Evolutionary conservation across 164 flowering plant species (phyloP), one percentile per base, ranked within the genome.

Genomic region (Echeveria elegans): DNA sequence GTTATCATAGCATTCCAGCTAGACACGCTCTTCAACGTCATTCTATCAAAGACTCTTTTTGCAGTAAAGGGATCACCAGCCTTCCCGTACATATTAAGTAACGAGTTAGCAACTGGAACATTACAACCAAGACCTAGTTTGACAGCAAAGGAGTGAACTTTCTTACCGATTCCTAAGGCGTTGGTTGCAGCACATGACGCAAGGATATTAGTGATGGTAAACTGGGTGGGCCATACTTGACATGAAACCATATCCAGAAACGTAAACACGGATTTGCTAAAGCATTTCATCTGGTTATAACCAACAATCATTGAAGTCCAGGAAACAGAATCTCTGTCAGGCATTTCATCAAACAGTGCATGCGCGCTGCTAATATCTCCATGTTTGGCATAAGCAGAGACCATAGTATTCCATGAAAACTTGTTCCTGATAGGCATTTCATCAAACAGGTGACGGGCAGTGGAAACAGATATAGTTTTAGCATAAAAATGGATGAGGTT

Each of bases 271-370:
- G 92, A 90, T 8, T 60, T 73, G 16, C 38, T 67, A 72, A 77
- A 87, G 50, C 67, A 67, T 70, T 87, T 88, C 74, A 74, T 71
- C 21, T 75, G 81, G n/a, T n/a, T n/a, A n/a, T n/a, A n/a, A n/a
- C n/a, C n/a, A n/a, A n/a, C n/a, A n/a, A n/a, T n/a, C n/a, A 61
- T 83, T 85, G 87, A 70, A 45, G 96, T 85, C 94, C 92, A 92
- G 0, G 97, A 85, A 70, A 92, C 90, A 10, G 96, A 86, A 66
- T 92, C 94, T 14, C 78, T 78, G 1, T 80, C 80, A 2, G 94
- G 94, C 70, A n/a, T n/a, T n/a, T n/a, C n/a, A n/a, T n/a, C n/a
- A n/a, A n/a, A n/a, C n/a, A n/a, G n/a, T n/a, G n/a, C 29, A 19
- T 18, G 69, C 0, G 95, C 90, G 29, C 15, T 66, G 6, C 76